These are phyloP conservation scores for Paracorniculantispora psalliotae DNA, from an alignment of 2,329 filamentous ascomycete genomes.

Conservation along the genomic window DNA sequence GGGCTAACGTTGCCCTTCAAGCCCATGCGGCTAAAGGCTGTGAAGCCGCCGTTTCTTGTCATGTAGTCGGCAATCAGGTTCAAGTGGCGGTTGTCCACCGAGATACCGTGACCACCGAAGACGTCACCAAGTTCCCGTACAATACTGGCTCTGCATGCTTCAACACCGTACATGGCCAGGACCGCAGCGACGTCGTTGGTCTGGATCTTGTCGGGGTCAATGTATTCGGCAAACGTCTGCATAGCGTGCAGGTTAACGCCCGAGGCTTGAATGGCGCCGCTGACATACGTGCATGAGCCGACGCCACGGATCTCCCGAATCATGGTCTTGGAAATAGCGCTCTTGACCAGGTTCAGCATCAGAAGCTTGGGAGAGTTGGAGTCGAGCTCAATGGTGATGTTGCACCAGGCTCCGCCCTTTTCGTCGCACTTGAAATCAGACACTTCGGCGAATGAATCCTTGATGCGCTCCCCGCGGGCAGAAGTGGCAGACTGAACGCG, in stretches of 20 bases:
- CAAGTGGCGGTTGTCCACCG: constrained; percentile 84
- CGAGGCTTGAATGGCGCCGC: constrained; percentile 67
- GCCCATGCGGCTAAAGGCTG: constrained; percentile 87
- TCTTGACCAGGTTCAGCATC: constrained; percentile 86
- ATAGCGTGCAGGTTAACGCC: constrained; percentile 89
- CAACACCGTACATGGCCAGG: constrained; percentile 82
- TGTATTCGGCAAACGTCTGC: constrained; percentile 78
- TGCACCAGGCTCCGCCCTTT: constrained; percentile 65
- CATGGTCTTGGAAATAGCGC: constrained; percentile 69
- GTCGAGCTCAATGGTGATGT: constrained; percentile 79
- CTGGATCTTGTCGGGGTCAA: constrained; percentile 79
- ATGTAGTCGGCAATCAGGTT: constrained; percentile 97
- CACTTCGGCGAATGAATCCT: constrained; percentile 60
- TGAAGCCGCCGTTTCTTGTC: constrained; percentile 88
- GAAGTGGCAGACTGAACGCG: constrained; percentile 29
- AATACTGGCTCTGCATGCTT: constrained; percentile 84
- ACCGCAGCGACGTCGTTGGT: constrained; percentile 92
- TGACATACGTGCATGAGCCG: constrained; percentile 62
- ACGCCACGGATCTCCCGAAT: constrained; percentile 84
- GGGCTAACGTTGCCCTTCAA: constrained; percentile 79
- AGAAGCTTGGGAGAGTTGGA: constrained; percentile 80
- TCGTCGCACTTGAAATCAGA: constrained; percentile 78
- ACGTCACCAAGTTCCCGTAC: constrained; percentile 80
- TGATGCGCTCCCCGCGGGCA: constrained; percentile 59
- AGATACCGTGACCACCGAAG: constrained; percentile 87